Evolutionary conservation across 495 filamentous ascomycete genomes (phyloP).

Genomic region (Podospora comata): DNA sequence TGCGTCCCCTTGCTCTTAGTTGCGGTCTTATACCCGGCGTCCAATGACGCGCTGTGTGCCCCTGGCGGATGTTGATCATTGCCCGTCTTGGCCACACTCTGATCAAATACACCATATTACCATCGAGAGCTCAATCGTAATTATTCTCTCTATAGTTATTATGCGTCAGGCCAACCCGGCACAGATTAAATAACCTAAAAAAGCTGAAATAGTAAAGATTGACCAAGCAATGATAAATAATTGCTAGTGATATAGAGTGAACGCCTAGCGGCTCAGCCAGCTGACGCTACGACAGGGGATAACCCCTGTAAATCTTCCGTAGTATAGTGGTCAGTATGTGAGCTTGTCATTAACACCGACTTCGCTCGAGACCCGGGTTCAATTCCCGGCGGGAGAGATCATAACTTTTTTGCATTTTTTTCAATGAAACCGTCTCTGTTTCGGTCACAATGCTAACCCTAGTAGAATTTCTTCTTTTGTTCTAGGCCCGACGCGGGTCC

Average conservation of each 20-base stretch:
- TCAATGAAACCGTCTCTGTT: not conserved
- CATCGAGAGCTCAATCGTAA: not conserved
- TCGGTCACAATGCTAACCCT: not conserved
- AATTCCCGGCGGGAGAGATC: constrained; percentile 34
- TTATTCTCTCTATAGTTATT: too few relatives aligned
- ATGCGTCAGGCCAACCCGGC: too few relatives aligned
- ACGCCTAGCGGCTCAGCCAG: constrained; percentile 6
- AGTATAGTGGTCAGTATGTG: constrained; percentile 36
- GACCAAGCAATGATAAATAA: too few relatives aligned
- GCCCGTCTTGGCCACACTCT: not conserved
- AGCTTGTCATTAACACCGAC: constrained; percentile 27
- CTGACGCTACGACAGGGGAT: constrained; percentile 22
- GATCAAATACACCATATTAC: not conserved
- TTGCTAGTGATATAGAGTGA: too few relatives aligned
- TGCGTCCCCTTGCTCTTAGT: not conserved
- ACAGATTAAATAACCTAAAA: too few relatives aligned
- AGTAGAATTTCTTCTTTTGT: not conserved
- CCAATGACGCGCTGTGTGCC: not conserved
- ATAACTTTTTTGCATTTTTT: constrained; percentile 12
- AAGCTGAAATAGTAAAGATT: too few relatives aligned
- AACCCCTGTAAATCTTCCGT: constrained; percentile 31
- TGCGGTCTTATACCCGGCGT: not conserved
- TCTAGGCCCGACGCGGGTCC: not conserved
- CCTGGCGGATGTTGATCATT: not conserved
- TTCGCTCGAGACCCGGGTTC: constrained; percentile 33